Base-by-base conservation (phyloP, 2,329 filamentous ascomycete genomes). In the Cercospora sp. region DNA sequence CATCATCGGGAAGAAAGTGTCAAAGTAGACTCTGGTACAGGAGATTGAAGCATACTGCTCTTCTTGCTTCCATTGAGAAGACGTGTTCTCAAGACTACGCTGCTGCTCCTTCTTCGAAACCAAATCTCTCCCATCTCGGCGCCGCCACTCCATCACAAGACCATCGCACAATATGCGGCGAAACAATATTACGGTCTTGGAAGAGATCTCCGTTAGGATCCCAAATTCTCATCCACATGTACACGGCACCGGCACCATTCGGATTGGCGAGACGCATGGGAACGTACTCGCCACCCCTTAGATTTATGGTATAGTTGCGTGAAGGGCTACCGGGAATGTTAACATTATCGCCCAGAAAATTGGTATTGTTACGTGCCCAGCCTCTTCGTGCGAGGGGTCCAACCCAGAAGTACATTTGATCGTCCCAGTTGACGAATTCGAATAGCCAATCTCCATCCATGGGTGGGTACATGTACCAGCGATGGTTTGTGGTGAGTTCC, bases 81-180 rank as follows among this genome's bases (percentile, higher is more conserved):
- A 13, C 13, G 13, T 7, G 33, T 5, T 39, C n/a, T 7, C 6
- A 1, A n/a, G 13, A 39, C 13, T 39, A 39, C 36, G 36, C 13
- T 39, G 36, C 36, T n/a, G 36, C 36, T 39, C 36, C 36, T 39
- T 39, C 33, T 6, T 36, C 33, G 5, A 2, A 36, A 13, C 33
- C 33, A 1, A 36, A 36, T 1, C 33, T 0, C 33, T 36, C 33
- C 33, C 36, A 39, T 13, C 36, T 39, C 60, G 64, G 51, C 13
- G 67, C 67, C 3, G 59, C 53, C 0, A 59, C 63, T 23, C 48
- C 36, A 63, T 69, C 67, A 31, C 67, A 69, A 12, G 67, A 69
- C 23, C 59, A 66, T 8, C 58, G 23, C 3, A 69, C 60, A 28
- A 69, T 45, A n/a, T 66, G 63, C 36, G 67, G 64, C n/a, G 60